Conservation (phyloP, 2,329 filamentous ascomycete genomes). For the Ophiostoma sp. region DNA sequence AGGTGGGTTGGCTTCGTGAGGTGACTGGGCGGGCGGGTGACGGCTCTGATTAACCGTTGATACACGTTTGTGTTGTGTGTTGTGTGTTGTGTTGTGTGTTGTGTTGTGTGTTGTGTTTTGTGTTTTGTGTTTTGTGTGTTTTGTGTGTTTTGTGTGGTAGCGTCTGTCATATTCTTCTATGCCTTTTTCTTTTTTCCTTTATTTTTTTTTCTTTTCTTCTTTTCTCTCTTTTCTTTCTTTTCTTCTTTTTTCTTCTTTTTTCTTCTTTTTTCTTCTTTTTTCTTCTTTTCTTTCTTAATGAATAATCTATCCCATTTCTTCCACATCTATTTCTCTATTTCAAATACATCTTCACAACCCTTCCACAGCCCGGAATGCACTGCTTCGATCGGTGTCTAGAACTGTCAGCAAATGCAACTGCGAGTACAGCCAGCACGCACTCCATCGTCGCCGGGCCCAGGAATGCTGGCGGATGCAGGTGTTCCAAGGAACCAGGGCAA, state of each 20-base stretch:
- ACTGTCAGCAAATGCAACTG: not conserved
- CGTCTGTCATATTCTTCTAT: not conserved
- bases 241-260: not conserved
- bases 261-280: not conserved
- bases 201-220: not conserved
- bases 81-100: too few species aligned
- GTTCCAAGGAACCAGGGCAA: not conserved
- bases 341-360: not conserved
- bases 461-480: not conserved
- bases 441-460: not conserved
- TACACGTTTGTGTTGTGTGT: not conserved
- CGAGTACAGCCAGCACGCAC: not conserved
- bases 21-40: not conserved
- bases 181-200: not conserved
- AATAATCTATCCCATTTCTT: not conserved
- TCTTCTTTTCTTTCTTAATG: not conserved
- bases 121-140: not conserved
- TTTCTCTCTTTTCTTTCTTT: not conserved
- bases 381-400: not conserved
- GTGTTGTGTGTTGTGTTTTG: too few species aligned
- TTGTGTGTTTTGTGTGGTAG: constrained; percentile 5
- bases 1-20: not conserved
- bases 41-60: not conserved
- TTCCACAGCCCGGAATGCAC: not conserved
- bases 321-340: not conserved